Conservation (phyloP, 768 basidiomycete species). For the Rhizopogon vulgaris region DNA sequence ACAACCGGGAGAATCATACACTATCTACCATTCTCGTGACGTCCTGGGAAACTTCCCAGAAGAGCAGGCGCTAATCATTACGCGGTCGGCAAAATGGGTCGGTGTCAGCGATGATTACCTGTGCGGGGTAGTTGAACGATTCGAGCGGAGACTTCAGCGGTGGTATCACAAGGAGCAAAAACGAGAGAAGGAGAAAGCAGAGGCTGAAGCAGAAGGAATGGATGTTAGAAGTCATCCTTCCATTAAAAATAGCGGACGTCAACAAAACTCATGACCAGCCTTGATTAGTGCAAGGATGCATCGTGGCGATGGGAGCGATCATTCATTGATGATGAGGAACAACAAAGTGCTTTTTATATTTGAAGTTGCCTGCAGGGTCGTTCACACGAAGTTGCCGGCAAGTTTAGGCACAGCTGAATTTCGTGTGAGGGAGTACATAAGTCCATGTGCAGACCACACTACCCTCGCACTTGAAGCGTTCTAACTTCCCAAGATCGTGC, state of each 20-base stretch:
- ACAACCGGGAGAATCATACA: constrained; percentile 55
- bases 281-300: too few species aligned
- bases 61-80: constrained; percentile 46
- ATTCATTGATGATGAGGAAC: neutral
- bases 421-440: constrained; percentile 6
- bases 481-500: neutral
- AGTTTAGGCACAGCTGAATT: neutral
- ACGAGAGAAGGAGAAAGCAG: constrained; percentile 11
- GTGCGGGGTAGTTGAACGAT: constrained; percentile 49
- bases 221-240: neutral
- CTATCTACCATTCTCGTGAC: constrained; percentile 65
- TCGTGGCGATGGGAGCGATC: neutral
- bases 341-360: neutral
- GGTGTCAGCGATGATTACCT: constrained; percentile 53
- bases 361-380: neutral
- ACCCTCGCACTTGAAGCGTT: neutral
- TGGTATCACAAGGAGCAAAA: constrained; percentile 36
- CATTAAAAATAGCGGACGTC: neutral
- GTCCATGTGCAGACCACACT: neutral
- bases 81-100: constrained; percentile 44
- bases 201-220: neutral
- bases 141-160: constrained; percentile 55
- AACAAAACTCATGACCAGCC: neutral
- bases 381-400: neutral
- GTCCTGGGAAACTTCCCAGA: constrained; percentile 49